Conservation (phyloP, 768 basidiomycete genomes). For the Mycena capillaripes region DNA sequence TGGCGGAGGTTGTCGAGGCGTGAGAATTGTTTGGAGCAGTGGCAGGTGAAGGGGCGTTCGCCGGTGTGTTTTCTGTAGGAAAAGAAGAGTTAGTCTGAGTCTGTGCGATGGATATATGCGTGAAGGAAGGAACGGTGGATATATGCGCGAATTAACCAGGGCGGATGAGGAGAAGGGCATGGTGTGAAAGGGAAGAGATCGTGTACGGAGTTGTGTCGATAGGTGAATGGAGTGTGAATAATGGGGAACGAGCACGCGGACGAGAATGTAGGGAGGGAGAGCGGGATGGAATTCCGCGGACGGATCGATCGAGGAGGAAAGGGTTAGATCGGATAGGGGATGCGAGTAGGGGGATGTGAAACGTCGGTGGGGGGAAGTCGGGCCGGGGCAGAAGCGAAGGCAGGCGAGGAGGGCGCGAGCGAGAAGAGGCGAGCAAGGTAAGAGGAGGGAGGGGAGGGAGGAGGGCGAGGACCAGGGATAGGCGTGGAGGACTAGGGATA, state of each 20-base stretch:
- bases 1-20: constrained; percentile 97
- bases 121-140: not conserved
- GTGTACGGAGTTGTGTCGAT: not conserved
- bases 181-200: not conserved
- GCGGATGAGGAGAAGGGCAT: constrained; percentile 2
- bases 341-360: not conserved
- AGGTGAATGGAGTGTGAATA: not conserved
- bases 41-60: constrained; percentile 95
- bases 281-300: no score
- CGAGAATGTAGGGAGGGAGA: no score
- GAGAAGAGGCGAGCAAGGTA: not conserved
- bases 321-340: not conserved
- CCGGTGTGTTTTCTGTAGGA: constrained; percentile 95
- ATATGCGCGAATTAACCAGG: not conserved
- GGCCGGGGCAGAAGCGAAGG: not conserved
- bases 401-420: no score
- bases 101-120: constrained; percentile 7
- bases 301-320: no score
- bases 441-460: not conserved
- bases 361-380: not conserved
- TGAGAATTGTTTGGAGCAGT: constrained; percentile 96
- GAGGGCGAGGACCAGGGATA: not conserved
- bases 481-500: not conserved
- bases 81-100: constrained; percentile 24
- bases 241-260: not conserved